Conservation (phyloP, 352 stramenopile species). For the Phytophthora syringae region DNA sequence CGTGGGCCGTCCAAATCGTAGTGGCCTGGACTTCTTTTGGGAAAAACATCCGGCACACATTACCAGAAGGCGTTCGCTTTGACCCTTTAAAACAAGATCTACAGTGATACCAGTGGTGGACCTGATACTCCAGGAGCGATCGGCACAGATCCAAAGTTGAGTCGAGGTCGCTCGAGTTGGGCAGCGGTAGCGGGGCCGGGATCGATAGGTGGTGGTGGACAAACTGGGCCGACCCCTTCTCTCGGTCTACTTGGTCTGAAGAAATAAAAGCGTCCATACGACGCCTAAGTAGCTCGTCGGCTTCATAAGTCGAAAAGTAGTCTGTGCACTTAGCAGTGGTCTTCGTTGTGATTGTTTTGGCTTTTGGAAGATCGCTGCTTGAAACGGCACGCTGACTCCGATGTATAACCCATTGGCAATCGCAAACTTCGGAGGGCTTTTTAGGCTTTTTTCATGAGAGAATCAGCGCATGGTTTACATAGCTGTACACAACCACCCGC, state of each 20-base stretch:
- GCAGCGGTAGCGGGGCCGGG: too few relatives aligned
- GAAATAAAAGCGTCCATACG: neutral
- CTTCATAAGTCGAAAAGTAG: neutral
- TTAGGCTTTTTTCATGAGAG: too few relatives aligned
- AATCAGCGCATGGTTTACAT: too few relatives aligned
- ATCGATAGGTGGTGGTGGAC: too few relatives aligned
- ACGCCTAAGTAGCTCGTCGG: neutral
- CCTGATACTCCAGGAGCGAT: neutral
- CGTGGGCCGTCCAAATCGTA: neutral
- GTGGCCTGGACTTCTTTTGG: neutral
- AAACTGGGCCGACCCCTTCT: too few relatives aligned
- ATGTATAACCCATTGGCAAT: too few relatives aligned
- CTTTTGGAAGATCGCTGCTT: neutral
- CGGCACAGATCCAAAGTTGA: neutral
- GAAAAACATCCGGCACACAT: conserved; percentile 18
- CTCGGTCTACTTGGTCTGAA: too few relatives aligned
- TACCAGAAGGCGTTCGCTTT: conserved; percentile 1
- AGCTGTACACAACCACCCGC: too few relatives aligned
- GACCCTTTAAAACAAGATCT: conserved; percentile 12
- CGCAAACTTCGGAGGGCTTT: too few relatives aligned
- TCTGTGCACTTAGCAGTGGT: too few relatives aligned
- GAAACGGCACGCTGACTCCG: neutral
- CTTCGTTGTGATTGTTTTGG: neutral
- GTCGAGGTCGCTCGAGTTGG: too few relatives aligned
- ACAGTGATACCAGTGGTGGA: conserved; percentile 10